phyloP scores from a whole-genome alignment of 495 filamentous ascomycete genomes.

The Penicilliopsis zonata region DNA sequence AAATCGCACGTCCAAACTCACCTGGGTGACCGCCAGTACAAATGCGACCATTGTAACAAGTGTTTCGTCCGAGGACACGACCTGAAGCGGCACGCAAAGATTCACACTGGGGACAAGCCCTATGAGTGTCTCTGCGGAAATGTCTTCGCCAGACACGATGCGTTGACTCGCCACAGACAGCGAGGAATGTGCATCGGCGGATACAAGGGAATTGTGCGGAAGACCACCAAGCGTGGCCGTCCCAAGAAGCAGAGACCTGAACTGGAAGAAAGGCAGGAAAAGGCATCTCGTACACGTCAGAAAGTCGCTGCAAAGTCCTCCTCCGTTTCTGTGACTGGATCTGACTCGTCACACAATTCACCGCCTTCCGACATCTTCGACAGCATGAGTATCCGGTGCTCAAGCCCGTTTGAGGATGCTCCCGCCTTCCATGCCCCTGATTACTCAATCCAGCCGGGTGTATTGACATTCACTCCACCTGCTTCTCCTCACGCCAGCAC shows the following conservation, averaged over 20 bases:
- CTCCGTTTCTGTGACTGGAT: slow-evolving; percentile 21
- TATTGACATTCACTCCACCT: slow-evolving; percentile 38
- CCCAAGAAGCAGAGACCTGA: slow-evolving; percentile 53
- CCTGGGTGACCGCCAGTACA: slow-evolving; percentile 85
- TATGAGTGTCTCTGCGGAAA: slow-evolving; percentile 85
- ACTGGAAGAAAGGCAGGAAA: slow-evolving; percentile 54
- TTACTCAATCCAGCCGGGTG: slow-evolving; percentile 26
- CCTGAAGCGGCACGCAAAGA: slow-evolving; percentile 91
- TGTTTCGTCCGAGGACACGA: slow-evolving; percentile 96
- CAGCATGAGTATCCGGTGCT: slow-evolving; percentile 33
- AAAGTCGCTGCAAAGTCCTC: slow-evolving; percentile 27
- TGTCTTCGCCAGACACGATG: slow-evolving; percentile 86
- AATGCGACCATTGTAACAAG: slow-evolving; percentile 79
- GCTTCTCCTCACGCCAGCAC: slow-evolving; percentile 29
- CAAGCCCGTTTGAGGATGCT: slow-evolving; percentile 27
- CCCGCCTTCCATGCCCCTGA: slow-evolving; percentile 27
- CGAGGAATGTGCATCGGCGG: slow-evolving; percentile 90
- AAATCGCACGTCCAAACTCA: slow-evolving; percentile 97
- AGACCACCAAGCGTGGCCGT: slow-evolving; percentile 52
- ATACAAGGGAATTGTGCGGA: slow-evolving; percentile 70
- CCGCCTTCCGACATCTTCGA: slow-evolving; percentile 24
- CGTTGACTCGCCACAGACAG: slow-evolving; percentile 85
- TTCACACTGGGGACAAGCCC: slow-evolving; percentile 86
- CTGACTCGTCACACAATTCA: slow-evolving; percentile 17
- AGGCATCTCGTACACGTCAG: slow-evolving; percentile 40